Conservation (phyloP, 2,329 filamentous ascomycete genomes). For the Fusarium sp. region DNA sequence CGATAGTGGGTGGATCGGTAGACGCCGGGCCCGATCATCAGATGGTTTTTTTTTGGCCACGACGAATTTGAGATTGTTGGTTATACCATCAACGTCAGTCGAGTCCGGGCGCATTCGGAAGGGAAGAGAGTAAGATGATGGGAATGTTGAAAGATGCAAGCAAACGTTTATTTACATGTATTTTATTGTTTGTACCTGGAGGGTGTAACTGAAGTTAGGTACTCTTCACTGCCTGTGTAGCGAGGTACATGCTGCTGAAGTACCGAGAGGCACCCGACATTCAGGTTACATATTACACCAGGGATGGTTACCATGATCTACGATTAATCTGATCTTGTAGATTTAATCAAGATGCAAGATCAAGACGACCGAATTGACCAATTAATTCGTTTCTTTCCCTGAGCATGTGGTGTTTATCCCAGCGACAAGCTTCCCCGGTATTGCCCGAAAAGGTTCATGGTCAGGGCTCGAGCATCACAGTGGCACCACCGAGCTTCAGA, state of each 20-base stretch:
- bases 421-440: slow-evolving; percentile 21
- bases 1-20: slow-evolving; percentile 14
- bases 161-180: neutral
- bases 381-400: neutral
- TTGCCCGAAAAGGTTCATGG: slow-evolving; percentile 28
- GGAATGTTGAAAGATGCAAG: neutral
- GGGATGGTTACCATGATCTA: neutral
- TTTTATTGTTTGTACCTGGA: neutral
- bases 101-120: neutral
- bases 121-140: neutral
- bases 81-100: neutral
- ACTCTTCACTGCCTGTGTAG: neutral
- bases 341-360: neutral
- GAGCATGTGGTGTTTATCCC: neutral
- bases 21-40: slow-evolving; percentile 30
- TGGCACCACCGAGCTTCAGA: slow-evolving; percentile 39
- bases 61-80: neutral
- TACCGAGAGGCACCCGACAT: neutral
- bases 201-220: too few relatives aligned
- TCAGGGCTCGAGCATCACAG: slow-evolving; percentile 23
- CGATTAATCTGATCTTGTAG: neutral
- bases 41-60: slow-evolving; percentile 15
- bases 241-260: neutral
- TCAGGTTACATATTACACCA: neutral
- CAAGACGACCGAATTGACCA: neutral